phyloP scores from a whole-genome alignment of 805 yeast genomes.

The Metschnikowia lachancei region DNA sequence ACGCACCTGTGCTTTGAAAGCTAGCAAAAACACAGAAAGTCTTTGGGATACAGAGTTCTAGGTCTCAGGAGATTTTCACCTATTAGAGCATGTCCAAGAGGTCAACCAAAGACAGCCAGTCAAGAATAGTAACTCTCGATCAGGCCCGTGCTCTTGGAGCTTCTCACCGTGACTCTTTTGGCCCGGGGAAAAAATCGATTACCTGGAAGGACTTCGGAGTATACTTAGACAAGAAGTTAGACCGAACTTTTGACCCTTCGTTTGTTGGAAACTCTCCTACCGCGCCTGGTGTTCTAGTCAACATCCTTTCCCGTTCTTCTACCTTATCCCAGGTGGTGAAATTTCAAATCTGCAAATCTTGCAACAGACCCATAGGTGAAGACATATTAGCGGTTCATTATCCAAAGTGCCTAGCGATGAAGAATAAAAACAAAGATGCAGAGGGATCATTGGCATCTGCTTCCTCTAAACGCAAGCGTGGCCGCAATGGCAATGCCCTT shows the following conservation, averaged over 20 bases:
- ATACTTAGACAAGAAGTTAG: conserved; percentile 39
- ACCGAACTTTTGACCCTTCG: conserved; percentile 26
- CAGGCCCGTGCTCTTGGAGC: conserved; percentile 17
- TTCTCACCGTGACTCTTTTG: conserved; percentile 4
- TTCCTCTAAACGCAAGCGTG: conserved; percentile 27
- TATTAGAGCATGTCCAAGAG: conserved; percentile 18
- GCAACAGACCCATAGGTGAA: conserved; percentile 42
- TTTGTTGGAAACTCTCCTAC: conserved; percentile 17
- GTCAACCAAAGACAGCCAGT: conserved; percentile 9
- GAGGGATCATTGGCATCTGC: conserved; percentile 16
- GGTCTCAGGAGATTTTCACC: conserved; percentile 8
- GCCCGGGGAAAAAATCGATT: conserved; percentile 18
- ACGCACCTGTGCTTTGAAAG: conserved; percentile 1
- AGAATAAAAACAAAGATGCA: conserved; percentile 27
- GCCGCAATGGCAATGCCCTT: conserved; percentile 24
- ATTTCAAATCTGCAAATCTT: conserved; percentile 39
- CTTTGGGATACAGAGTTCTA: conserved; percentile 1
- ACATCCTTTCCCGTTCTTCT: conserved; percentile 26
- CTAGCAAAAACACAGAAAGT: conserved; percentile 1
- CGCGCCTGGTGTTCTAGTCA: conserved; percentile 23
- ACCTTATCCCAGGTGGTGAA: conserved; percentile 34
- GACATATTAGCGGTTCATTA: conserved; percentile 33
- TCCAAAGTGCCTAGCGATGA: conserved; percentile 39
- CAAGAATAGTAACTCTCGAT: conserved; percentile 18
- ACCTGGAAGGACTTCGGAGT: conserved; percentile 47